These are phyloP conservation scores for Lactifluus volemus DNA, from an alignment of 768 basidiomycete species.

Conservation along the genomic window DNA sequence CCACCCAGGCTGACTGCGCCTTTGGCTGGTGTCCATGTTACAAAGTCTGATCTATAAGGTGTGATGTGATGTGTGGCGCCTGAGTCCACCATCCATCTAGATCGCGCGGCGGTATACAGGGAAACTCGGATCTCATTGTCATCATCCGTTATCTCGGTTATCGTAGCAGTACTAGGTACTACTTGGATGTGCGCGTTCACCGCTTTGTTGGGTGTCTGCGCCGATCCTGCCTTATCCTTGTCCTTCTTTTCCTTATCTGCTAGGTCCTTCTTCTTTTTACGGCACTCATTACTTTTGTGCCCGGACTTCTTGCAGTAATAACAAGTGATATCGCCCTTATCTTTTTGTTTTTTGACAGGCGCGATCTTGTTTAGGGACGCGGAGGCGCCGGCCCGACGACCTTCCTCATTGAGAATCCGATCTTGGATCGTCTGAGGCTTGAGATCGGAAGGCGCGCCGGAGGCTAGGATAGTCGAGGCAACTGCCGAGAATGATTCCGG, in stretches of 20 bases:
- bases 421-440: neutral
- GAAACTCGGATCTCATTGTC: no score
- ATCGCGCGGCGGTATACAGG: no score
- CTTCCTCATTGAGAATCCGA: neutral
- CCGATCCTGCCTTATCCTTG: neutral
- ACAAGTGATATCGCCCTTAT: neutral
- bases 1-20: neutral
- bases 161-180: no score
- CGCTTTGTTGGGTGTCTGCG: no score
- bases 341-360: no score
- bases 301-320: neutral
- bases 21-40: neutral
- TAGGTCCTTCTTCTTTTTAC: neutral
- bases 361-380: neutral
- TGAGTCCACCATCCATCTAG: no score
- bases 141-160: no score
- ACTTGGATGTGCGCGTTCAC: no score
- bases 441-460: neutral
- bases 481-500: neutral
- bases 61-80: no score
- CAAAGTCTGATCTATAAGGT: neutral
- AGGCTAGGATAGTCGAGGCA: neutral
- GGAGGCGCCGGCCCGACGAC: neutral
- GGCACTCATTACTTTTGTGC: neutral
- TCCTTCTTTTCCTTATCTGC: neutral